Percentiles rank a stretch among this genome's conserved stretches.
These are phyloP conservation scores for Cadophora gregata DNA, from an alignment of 2,329 filamentous ascomycete species.

Conservation along the genomic window DNA sequence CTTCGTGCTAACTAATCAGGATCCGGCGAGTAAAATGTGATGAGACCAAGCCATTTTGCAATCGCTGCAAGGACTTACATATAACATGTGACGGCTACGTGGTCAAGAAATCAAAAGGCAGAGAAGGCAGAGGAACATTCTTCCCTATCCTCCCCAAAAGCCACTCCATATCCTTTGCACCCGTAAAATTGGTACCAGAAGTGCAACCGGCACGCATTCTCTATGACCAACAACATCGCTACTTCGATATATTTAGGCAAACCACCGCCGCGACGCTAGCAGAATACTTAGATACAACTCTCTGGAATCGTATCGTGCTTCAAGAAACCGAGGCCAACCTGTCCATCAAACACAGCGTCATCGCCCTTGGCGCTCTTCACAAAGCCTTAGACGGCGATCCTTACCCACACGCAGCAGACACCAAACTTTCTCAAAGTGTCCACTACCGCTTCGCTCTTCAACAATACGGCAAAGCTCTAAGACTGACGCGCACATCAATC, in stretches of 20 bases:
- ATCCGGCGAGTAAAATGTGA: conserved; percentile 19
- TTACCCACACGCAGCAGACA: neutral
- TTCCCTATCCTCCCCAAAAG: neutral
- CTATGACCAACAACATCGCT: neutral
- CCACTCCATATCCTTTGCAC: neutral
- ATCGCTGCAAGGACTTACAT: conserved; percentile 9
- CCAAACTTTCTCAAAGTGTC: neutral
- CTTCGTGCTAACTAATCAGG: neutral
- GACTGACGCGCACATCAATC: neutral
- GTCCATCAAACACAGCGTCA: conserved; percentile 1
- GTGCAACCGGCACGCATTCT: neutral
- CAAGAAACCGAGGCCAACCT: neutral
- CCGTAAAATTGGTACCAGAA: neutral
- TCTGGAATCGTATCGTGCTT: conserved; percentile 4
- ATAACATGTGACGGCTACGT: conserved; percentile 12
- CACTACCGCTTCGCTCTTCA: conserved; percentile 8
- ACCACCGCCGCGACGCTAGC: neutral
- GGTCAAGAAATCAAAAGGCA: neutral
- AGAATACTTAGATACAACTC: neutral
- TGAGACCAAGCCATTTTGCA: conserved; percentile 12
- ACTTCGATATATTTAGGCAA: neutral
- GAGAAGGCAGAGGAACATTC: neutral
- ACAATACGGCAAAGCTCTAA: conserved; percentile 2
- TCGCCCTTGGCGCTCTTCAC: neutral
- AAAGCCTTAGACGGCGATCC: neutral